phyloP scores from a whole-genome alignment of 1,284 basidiomycete species.

The Pseudozyma sp. region DNA sequence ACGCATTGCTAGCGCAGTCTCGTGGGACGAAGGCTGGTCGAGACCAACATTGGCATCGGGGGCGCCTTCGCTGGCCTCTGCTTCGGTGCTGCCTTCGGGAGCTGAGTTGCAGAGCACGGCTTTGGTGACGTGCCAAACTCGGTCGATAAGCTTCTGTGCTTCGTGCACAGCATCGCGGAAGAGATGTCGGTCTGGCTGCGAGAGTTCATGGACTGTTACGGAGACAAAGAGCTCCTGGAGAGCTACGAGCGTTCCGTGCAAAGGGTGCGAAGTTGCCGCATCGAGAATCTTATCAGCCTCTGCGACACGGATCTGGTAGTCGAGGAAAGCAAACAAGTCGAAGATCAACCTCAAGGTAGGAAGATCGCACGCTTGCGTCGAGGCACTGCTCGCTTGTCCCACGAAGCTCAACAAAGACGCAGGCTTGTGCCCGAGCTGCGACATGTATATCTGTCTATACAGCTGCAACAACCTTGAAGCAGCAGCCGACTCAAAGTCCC shows the following conservation, averaged over 20 bases:
- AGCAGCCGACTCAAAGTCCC: slow-evolving; percentile 58
- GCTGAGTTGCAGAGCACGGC: slow-evolving; percentile 67
- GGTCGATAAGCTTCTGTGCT: slow-evolving; percentile 55
- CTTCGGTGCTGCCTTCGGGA: slow-evolving; percentile 56
- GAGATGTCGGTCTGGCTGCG: slow-evolving; percentile 4
- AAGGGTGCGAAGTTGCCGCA: slow-evolving; percentile 59
- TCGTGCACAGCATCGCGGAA: slow-evolving; percentile 51
- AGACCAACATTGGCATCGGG: slow-evolving; percentile 38
- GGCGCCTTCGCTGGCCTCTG: slow-evolving; percentile 7
- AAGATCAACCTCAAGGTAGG: slow-evolving; percentile 53
- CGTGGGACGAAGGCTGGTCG: slow-evolving; percentile 45
- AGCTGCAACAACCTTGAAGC: slow-evolving; percentile 54
- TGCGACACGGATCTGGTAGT: slow-evolving; percentile 49
- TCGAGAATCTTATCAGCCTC: slow-evolving; percentile 50
- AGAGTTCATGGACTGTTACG: slow-evolving; percentile 23
- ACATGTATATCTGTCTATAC: slow-evolving; percentile 54
- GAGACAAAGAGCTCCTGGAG: slow-evolving; percentile 64
- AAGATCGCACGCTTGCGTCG: slow-evolving; percentile 4
- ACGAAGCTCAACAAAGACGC: slow-evolving; percentile 28
- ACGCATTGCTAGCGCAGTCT: slow-evolving; percentile 58
- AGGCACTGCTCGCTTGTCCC: not conserved
- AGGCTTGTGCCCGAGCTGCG: slow-evolving; percentile 39
- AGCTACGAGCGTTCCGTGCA: slow-evolving; percentile 68
- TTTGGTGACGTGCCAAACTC: slow-evolving; percentile 64
- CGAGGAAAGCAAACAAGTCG: slow-evolving; percentile 60